phyloP scores from a whole-genome alignment of 1,284 basidiomycete species.

The Peniophora sp. region DNA sequence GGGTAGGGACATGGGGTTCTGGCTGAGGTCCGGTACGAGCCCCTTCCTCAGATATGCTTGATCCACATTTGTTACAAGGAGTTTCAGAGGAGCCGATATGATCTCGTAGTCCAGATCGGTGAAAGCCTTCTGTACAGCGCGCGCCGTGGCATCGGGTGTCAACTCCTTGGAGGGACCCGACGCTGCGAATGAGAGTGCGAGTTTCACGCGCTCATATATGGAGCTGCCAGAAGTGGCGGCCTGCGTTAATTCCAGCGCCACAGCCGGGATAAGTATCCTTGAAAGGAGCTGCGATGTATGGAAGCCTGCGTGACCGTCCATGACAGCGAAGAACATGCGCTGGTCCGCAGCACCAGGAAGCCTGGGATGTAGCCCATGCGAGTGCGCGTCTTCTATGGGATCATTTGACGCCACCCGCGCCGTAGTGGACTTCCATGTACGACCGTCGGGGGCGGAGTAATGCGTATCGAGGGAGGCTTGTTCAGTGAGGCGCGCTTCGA shows the following conservation, averaged over 20 bases:
- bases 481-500: conserved; percentile 54
- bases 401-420: conserved; percentile 80
- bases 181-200: conserved; percentile 28
- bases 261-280: conserved; percentile 80
- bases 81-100: conserved; percentile 65
- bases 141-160: conserved; percentile 48
- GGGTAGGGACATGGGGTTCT: conserved; percentile 60
- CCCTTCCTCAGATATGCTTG: conserved; percentile 41
- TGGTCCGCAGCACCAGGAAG: conserved; percentile 58
- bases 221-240: background rate
- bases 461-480: conserved; percentile 38
- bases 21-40: conserved; percentile 57
- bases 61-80: conserved; percentile 55
- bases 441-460: conserved; percentile 39
- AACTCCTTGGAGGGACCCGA: conserved; percentile 10
- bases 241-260: conserved; percentile 69
- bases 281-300: conserved; percentile 85
- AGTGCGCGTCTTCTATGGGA: conserved; percentile 84
- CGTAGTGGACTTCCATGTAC: conserved; percentile 68
- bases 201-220: conserved; percentile 14
- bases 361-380: conserved; percentile 62
- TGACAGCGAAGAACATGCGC: conserved; percentile 78
- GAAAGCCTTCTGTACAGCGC: conserved; percentile 76
- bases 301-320: conserved; percentile 88
- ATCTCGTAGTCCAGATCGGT: conserved; percentile 74